Evolutionary conservation across 108 stramenopile genomes (phyloP).

Genomic region (Parietichytrium sp.): DNA sequence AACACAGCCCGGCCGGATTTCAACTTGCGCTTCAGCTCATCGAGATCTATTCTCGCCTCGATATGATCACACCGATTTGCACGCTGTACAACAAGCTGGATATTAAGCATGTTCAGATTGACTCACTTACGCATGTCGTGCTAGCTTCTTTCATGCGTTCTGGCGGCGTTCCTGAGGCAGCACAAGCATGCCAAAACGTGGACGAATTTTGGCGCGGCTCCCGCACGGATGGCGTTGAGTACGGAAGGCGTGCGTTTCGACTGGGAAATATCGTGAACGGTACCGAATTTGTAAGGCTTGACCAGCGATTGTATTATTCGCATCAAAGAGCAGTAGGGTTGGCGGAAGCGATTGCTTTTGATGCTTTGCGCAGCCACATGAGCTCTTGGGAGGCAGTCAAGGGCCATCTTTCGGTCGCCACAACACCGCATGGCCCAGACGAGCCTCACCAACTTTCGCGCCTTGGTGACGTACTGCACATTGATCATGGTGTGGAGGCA

Average conservation of each 20-base stretch:
- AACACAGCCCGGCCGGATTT: slow-evolving; percentile 12
- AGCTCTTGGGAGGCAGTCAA: not conserved
- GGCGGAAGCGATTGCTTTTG: not conserved
- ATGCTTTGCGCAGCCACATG: not conserved
- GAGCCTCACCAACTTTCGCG: not conserved
- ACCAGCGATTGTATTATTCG: not conserved
- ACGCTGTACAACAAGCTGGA: not conserved
- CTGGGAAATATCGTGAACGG: not conserved
- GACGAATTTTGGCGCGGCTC: slow-evolving; percentile 8
- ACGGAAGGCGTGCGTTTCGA: not conserved
- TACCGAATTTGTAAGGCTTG: not conserved
- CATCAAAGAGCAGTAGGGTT: not conserved
- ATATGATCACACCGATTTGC: not conserved
- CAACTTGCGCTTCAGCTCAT: slow-evolving; percentile 22
- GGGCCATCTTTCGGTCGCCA: too few species aligned
- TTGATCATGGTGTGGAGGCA: not conserved
- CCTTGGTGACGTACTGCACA: not conserved
- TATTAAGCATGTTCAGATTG: slow-evolving; percentile 29
- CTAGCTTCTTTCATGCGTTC: not conserved
- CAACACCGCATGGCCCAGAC: too few species aligned
- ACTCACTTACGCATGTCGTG: slow-evolving; percentile 1
- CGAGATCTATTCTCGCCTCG: slow-evolving; percentile 23
- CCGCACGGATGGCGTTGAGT: not conserved
- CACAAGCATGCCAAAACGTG: not conserved
- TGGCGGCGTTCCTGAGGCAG: not conserved